Conservation (phyloP, 2,329 filamentous ascomycete species). For the Leptographium flavum region DNA sequence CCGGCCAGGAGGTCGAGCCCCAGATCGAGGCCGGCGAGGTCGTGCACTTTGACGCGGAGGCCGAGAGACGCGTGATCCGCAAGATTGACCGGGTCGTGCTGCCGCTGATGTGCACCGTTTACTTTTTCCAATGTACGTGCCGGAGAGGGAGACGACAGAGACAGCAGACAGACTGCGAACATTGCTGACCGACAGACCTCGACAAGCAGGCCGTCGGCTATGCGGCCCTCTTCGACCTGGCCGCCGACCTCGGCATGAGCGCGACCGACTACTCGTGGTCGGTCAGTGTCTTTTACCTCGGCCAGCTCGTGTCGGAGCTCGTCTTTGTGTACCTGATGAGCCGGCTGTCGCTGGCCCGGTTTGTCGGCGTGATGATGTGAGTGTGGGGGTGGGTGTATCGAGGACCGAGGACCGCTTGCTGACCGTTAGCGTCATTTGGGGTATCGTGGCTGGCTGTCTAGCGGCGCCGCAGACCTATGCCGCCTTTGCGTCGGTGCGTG, state of each 20-base stretch:
- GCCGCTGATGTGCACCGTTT: no score
- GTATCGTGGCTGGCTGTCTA: constrained; percentile 25
- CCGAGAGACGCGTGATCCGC: no score
- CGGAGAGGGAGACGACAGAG: no score
- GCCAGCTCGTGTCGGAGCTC: constrained; percentile 30
- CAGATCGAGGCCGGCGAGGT: no score
- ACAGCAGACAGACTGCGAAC: no score
- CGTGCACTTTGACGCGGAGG: no score
- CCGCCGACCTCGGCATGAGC: constrained; percentile 29
- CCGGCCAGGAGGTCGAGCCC: no score
- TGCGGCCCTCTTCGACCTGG: no score
- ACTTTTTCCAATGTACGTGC: no score
- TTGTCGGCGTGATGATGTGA: constrained; percentile 26
- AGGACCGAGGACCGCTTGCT: neutral
- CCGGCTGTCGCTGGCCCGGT: constrained; percentile 31
- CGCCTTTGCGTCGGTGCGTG: constrained; percentile 21
- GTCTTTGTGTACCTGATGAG: constrained; percentile 38
- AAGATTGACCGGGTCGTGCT: no score
- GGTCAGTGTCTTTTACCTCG: constrained; percentile 28
- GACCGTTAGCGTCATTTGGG: constrained; percentile 20
- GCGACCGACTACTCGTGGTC: constrained; percentile 34
- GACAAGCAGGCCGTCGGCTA: no score
- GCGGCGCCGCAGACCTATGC: constrained; percentile 23
- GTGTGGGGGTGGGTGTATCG: constrained; percentile 9
- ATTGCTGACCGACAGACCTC: no score